Conservation (phyloP, 306 rosid species). For the Prunus mume region DNA sequence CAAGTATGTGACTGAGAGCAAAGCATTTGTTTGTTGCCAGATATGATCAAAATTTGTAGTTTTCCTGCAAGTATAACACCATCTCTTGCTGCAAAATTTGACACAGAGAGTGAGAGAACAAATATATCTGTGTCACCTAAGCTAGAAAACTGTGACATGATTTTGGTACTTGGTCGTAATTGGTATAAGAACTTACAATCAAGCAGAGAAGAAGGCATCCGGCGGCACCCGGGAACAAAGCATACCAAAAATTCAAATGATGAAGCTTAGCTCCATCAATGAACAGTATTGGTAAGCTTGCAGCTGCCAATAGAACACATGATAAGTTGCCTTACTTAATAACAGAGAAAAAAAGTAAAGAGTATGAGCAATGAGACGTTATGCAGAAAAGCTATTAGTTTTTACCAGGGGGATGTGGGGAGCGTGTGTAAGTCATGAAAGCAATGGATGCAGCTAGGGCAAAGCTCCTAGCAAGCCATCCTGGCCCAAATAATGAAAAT, state of each 20-base stretch:
- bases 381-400: neutral
- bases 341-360: neutral
- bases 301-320: conserved; percentile 48
- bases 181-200: conserved; percentile 46
- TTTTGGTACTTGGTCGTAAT: too few species aligned
- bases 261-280: conserved; percentile 84
- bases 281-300: conserved; percentile 83
- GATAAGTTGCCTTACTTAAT: neutral
- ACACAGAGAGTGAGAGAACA: neutral
- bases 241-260: conserved; percentile 71
- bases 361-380: neutral
- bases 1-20: neutral
- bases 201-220: conserved; percentile 75
- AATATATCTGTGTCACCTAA: neutral
- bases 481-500: conserved; percentile 69
- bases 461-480: conserved; percentile 78
- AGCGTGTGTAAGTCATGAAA: conserved; percentile 73
- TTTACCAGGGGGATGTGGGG: conserved; percentile 84
- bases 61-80: conserved; percentile 68
- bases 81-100: conserved; percentile 65
- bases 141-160: too few species aligned
- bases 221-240: conserved; percentile 74
- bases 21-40: conserved; percentile 6
- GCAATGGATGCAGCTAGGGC: conserved; percentile 76
- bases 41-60: conserved; percentile 61